A percentile compares a stretch with the other conserved stretches of the same genome.
phyloP scores from a whole-genome alignment of 1,139 yeast genomes.

The Kodamaea sp. region DNA sequence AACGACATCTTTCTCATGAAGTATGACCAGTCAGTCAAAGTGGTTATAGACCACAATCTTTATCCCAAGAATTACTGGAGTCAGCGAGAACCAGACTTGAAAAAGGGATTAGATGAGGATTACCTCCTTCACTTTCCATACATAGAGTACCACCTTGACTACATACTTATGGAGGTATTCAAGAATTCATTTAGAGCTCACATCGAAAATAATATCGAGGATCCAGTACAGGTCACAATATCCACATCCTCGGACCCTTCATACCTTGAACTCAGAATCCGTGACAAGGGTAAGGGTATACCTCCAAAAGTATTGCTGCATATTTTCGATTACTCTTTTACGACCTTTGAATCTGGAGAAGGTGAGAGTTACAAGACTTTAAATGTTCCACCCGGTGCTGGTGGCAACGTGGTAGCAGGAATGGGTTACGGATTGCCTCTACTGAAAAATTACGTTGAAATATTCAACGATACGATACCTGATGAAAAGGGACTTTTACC shows the following conservation, averaged over 20 bases:
- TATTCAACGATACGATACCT: slow-evolving; percentile 38
- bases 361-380: slow-evolving; percentile 60
- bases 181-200: slow-evolving; percentile 88
- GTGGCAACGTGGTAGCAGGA: slow-evolving; percentile 82
- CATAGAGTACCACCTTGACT: slow-evolving; percentile 84
- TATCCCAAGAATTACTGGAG: slow-evolving; percentile 38
- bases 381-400: slow-evolving; percentile 71
- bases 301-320: slow-evolving; percentile 61
- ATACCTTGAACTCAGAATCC: slow-evolving; percentile 62
- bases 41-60: slow-evolving; percentile 53
- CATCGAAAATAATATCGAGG: slow-evolving; percentile 60
- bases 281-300: slow-evolving; percentile 92
- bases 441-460: slow-evolving; percentile 57
- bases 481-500: slow-evolving; percentile 16
- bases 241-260: slow-evolving; percentile 50
- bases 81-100: slow-evolving; percentile 28
- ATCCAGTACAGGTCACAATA: slow-evolving; percentile 70
- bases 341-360: slow-evolving; percentile 67
- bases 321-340: slow-evolving; percentile 82
- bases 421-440: slow-evolving; percentile 95
- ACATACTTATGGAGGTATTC: slow-evolving; percentile 80
- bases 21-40: slow-evolving; percentile 70
- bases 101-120: slow-evolving; percentile 18
- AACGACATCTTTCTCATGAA: slow-evolving; percentile 80
- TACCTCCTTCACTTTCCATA: slow-evolving; percentile 57